Base-by-base conservation (phyloP, 257 asterid species). In the Ligustrum vulgare region DNA sequence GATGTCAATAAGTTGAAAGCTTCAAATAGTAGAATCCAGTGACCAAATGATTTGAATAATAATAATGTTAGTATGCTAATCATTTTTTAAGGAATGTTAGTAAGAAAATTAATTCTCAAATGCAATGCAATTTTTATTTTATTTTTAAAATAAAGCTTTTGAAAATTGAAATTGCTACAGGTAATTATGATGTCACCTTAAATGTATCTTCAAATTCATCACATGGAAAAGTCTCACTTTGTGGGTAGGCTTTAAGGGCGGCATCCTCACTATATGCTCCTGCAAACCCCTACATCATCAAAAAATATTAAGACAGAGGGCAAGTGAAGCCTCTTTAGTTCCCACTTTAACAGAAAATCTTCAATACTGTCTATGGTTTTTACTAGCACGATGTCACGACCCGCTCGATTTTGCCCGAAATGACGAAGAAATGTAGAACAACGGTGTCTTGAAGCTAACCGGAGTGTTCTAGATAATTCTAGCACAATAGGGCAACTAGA, bases 241-340 rank as follows among this genome's bases (percentile, higher is more conserved):
- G 63, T 8, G 83, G 83, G n/a, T 71, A 75, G 8, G 80, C 80
- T 67, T 80, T 80, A 18, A 80, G 70, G 32, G 83, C 83, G 49
- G 83, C 83, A 70, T 80, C 80, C 47, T 80, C 83, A 7, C 80
- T 80, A 62, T 75, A 80, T 49, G 83, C 66, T 28, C 80, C 83
- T 8, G 74, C 74, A 32, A 68, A 33, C 43, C 83, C 83, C 83
- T 80, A 22, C 33, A 80, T 51, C 41, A 34, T n/a, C 25, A 6
- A n/a, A 54, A 54, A n/a, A 20, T 54, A 54, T 54, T 54, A 54
- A 54, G 7, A 54, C 25, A 45, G 23, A 54, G 7, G 56, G n/a
- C 49, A 64, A 35, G 36, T 34, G 5, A 67, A 54, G 25, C 15
- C 12, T 5, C 25, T 54, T n/a, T 54, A 54, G 63, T 47, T 8